Conservation (phyloP, 1,139 yeast genomes). For the Yamadazyma triangularis region DNA sequence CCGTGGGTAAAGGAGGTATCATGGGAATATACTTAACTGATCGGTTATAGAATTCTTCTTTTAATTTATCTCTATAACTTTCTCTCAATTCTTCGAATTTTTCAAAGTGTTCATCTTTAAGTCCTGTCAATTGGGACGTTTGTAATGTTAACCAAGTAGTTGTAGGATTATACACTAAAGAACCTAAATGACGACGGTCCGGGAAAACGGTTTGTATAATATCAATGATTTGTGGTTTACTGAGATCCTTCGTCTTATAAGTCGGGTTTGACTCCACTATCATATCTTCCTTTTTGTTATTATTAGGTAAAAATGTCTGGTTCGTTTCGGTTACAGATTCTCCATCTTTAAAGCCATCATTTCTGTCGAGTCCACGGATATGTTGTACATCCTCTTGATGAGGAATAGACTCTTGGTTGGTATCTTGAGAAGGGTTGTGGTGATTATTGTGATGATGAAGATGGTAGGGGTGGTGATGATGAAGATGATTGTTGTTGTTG, state of each 20-base stretch:
- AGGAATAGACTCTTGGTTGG: conserved; percentile 6
- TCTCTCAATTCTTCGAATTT: conserved; percentile 28
- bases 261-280: conserved; percentile 2
- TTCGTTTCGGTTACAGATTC: neutral
- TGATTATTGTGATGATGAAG: conserved; percentile 19
- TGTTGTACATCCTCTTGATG: conserved; percentile 12
- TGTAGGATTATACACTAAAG: conserved; percentile 55
- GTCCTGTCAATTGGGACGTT: conserved; percentile 30
- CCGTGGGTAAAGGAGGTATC: conserved; percentile 45
- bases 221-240: conserved; percentile 40
- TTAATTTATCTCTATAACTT: conserved; percentile 21
- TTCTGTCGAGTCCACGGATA: conserved; percentile 2
- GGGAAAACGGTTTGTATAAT: conserved; percentile 41
- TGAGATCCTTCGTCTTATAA: conserved; percentile 2
- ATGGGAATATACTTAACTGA: conserved; percentile 30
- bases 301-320: neutral
- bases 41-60: conserved; percentile 14
- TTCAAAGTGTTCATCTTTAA: conserved; percentile 30
- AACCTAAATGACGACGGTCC: conserved; percentile 53
- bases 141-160: conserved; percentile 45
- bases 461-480: conserved; percentile 5
- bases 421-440: conserved; percentile 10
- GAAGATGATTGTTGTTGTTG: conserved; percentile 12
- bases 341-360: conserved; percentile 2
- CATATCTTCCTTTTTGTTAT: conserved; percentile 1